Percentiles rank a stretch among this genome's conserved stretches.
Conservation (phyloP, 257 asterid genomes). For the Nicotiana noctiflora region DNA sequence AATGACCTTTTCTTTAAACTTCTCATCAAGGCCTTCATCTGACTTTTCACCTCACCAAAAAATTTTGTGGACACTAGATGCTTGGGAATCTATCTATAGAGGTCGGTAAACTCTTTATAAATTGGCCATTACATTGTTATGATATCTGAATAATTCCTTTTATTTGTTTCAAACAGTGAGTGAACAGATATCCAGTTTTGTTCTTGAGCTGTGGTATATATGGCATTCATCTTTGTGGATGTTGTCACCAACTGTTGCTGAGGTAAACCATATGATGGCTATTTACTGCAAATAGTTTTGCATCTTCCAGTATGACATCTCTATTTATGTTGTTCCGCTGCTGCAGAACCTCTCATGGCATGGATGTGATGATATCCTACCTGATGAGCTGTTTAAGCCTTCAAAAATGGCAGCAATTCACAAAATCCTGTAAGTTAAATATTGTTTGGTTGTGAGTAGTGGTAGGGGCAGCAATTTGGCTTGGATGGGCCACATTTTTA, state of each 20-base stretch:
- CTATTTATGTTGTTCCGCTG: constrained; percentile 1
- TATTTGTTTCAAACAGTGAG: constrained; percentile 24
- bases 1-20: constrained; percentile 43
- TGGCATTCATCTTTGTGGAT: constrained; percentile 89
- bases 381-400: constrained; percentile 60
- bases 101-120: constrained; percentile 32
- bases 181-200: constrained; percentile 49
- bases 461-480: background rate
- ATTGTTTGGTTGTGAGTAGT: background rate
- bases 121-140: constrained; percentile 7
- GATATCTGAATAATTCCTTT: constrained; percentile 9
- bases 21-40: constrained; percentile 72
- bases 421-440: constrained; percentile 49
- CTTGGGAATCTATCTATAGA: constrained; percentile 44
- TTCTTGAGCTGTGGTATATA: constrained; percentile 77
- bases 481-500: background rate
- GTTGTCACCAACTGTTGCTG: constrained; percentile 34
- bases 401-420: constrained; percentile 44
- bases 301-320: background rate
- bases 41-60: constrained; percentile 74
- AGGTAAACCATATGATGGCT: constrained; percentile 30
- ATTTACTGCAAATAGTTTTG: background rate
- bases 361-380: constrained; percentile 33
- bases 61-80: constrained; percentile 73
- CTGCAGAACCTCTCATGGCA: constrained; percentile 34